Percentiles rank a stretch among this genome's conserved stretches.
phyloP scores from a whole-genome alignment of 2,329 filamentous ascomycete species.

The Endocalyx cinctus region DNA sequence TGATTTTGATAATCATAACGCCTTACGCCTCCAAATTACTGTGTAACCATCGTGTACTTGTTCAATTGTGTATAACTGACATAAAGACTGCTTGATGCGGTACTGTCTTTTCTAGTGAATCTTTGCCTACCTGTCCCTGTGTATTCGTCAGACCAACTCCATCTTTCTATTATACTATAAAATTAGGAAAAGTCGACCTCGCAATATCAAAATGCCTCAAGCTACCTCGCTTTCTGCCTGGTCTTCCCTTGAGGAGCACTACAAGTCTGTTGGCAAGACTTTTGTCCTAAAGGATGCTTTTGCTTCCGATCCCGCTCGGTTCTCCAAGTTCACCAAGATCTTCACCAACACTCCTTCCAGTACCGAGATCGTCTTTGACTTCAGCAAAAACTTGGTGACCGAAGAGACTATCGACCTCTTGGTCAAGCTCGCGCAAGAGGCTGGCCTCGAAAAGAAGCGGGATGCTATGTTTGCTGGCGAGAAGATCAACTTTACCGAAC shows the following conservation, averaged over 20 bases:
- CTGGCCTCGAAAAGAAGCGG: conserved; percentile 84
- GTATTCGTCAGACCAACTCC: no score
- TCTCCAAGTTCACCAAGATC: conserved; percentile 82
- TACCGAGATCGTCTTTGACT: conserved; percentile 92
- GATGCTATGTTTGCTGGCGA: conserved; percentile 97
- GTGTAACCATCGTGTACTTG: no score
- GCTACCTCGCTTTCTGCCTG: conserved; percentile 82
- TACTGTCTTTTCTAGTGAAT: no score
- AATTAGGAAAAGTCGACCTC: no score
- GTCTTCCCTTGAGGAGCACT: conserved; percentile 87
- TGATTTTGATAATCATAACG: no score
- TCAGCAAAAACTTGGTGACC: conserved; percentile 97
- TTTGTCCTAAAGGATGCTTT: conserved; percentile 95
- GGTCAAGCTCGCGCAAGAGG: conserved; percentile 86
- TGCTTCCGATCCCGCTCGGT: conserved; percentile 79
- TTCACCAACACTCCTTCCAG: conserved; percentile 76
- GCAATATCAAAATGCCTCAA: conserved; percentile 59
- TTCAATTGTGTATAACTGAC: no score
- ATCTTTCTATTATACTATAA: no score
- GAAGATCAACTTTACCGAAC: conserved; percentile 99
- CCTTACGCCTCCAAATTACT: no score
- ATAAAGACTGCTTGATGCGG: no score
- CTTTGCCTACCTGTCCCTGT: no score
- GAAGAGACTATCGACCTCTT: conserved; percentile 87
- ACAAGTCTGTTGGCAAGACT: conserved; percentile 77